Evolutionary conservation across 495 filamentous ascomycete species (phyloP).

Genomic region (Daldinia decipiens): DNA sequence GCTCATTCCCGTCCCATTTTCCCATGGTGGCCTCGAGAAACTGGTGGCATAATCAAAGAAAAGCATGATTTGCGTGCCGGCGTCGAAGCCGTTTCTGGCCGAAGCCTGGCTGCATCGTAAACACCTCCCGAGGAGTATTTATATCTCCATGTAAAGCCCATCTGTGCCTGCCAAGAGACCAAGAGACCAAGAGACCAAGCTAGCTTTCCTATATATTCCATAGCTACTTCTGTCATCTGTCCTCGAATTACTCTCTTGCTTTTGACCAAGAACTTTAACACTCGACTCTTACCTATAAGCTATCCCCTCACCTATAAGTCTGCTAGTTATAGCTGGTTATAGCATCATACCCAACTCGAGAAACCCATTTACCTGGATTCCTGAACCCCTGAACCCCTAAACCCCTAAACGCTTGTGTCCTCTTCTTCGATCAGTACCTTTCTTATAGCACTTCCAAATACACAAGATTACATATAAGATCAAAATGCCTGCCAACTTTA

Average conservation of each 20-base stretch:
- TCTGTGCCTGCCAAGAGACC: conserved; percentile 7
- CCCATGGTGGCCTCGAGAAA: conserved; percentile 15
- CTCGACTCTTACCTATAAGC: background rate
- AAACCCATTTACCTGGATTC: background rate
- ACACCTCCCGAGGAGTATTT: background rate
- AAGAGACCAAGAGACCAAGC: background rate
- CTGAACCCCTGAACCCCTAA: background rate
- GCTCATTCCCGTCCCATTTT: conserved; percentile 41
- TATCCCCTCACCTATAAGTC: no score
- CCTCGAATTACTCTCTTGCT: background rate
- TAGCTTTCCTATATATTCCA: background rate
- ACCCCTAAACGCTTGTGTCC: background rate
- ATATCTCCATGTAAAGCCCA: background rate
- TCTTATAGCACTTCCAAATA: conserved; percentile 3
- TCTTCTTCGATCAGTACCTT: conserved; percentile 1
- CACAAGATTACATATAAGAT: background rate
- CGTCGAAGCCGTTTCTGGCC: background rate
- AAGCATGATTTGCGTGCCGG: conserved; percentile 2
- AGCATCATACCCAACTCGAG: background rate
- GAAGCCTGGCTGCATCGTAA: background rate
- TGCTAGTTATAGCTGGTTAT: no score
- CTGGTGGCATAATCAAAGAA: conserved; percentile 14
- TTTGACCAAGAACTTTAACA: background rate
- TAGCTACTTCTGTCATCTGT: conserved; percentile 3
- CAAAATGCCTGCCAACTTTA: conserved; percentile 46